Conservation (phyloP, 257 asterid species). For the Fraxinus americana region DNA sequence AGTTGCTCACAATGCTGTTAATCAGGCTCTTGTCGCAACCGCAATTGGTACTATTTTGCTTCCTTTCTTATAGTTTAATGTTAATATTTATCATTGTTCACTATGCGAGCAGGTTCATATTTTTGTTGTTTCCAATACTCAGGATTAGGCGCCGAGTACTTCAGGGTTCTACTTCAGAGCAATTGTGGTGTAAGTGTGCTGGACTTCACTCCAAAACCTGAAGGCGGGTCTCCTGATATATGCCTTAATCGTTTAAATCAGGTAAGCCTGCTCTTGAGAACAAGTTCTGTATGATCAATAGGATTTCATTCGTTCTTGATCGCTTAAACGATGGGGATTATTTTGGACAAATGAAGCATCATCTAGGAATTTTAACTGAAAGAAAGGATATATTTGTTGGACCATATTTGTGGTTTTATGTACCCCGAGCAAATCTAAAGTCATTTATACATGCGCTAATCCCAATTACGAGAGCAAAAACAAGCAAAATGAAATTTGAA, state of each 20-base stretch:
- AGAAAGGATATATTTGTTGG: background rate
- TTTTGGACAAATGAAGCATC: background rate
- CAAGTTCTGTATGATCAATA: background rate
- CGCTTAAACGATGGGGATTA: background rate
- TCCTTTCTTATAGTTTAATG: background rate
- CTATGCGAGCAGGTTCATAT: background rate
- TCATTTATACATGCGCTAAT: no score
- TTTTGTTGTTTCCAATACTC: constrained; percentile 10
- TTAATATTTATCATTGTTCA: background rate
- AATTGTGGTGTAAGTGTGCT: constrained; percentile 93
- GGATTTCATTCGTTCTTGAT: background rate
- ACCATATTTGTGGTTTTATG: background rate
- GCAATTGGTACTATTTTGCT: constrained; percentile 62
- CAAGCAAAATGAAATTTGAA: background rate
- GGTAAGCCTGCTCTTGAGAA: constrained; percentile 34
- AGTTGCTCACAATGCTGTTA: constrained; percentile 97
- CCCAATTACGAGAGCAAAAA: background rate
- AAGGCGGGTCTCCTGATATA: constrained; percentile 57
- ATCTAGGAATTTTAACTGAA: background rate
- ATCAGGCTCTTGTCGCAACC: constrained; percentile 97
- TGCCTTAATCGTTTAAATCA: constrained; percentile 92
- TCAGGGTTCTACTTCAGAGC: constrained; percentile 89
- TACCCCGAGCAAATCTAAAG: background rate
- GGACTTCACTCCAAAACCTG: constrained; percentile 83
- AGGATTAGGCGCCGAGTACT: constrained; percentile 87